A percentile compares a stretch with the other conserved stretches of the same genome.
These are phyloP conservation scores for Capsicum chinense DNA, from an alignment of 257 asterid genomes.

Conservation along the genomic window DNA sequence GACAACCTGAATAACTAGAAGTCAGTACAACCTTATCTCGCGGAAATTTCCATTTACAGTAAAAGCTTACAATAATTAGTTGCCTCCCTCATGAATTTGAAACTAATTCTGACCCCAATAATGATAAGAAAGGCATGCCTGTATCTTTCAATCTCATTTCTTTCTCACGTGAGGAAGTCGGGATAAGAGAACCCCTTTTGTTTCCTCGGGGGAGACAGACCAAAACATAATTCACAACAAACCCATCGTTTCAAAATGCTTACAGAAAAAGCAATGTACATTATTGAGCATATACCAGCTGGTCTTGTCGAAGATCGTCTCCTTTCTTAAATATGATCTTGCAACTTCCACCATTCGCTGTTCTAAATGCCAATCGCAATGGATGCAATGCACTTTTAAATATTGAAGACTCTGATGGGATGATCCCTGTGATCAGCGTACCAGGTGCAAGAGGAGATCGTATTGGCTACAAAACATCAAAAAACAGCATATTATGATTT, in stretches of 20 bases:
- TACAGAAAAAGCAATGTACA: background rate
- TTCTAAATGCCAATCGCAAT: conserved; percentile 86
- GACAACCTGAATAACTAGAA: conserved; percentile 64
- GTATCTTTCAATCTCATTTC: background rate
- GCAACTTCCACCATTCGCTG: conserved; percentile 86
- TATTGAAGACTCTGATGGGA: conserved; percentile 93
- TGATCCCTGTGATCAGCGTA: conserved; percentile 87
- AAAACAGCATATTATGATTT: conserved; percentile 8
- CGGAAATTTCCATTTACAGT: background rate
- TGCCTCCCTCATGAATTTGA: background rate
- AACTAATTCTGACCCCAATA: background rate
- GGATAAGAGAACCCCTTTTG: conserved; percentile 5
- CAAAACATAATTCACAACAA: background rate
- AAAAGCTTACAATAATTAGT: background rate
- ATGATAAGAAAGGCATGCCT: background rate
- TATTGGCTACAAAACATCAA: conserved; percentile 72
- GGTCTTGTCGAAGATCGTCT: conserved; percentile 98
- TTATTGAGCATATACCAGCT: conserved; percentile 63
- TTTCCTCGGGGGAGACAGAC: background rate
- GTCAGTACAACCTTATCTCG: background rate
- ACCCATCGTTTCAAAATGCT: background rate
- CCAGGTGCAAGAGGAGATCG: conserved; percentile 91
- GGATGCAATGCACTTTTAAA: conserved; percentile 91
- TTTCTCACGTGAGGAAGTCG: background rate
- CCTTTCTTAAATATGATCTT: conserved; percentile 95